Percentiles rank a stretch among this genome's conserved stretches.
phyloP scores from a whole-genome alignment of 2,329 filamentous ascomycete genomes.

The Scorias spongiosa region DNA sequence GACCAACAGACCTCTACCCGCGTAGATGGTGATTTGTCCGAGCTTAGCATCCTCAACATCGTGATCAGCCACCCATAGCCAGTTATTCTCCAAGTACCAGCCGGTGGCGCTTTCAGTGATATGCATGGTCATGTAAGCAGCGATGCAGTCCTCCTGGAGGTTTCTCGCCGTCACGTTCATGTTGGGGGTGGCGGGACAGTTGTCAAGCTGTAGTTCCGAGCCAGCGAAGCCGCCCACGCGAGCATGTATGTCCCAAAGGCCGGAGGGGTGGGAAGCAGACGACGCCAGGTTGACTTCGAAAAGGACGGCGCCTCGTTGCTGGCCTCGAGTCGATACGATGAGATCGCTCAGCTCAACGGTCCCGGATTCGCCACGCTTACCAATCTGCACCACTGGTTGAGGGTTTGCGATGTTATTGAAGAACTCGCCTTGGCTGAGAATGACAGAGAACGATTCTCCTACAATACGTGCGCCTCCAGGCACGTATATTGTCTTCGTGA shows the following conservation, averaged over 20 bases:
- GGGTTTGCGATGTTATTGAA: constrained; percentile 45
- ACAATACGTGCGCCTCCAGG: constrained; percentile 43
- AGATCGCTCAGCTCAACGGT: constrained; percentile 57
- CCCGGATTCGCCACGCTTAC: constrained; percentile 46
- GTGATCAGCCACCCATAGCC: constrained; percentile 89
- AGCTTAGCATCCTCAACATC: constrained; percentile 62
- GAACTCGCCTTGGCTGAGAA: constrained; percentile 40
- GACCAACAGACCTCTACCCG: constrained; percentile 71
- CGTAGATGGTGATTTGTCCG: constrained; percentile 73
- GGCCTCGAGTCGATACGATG: constrained; percentile 52
- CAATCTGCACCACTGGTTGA: constrained; percentile 52
- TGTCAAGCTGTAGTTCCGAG: constrained; percentile 26
- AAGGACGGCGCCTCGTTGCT: constrained; percentile 51
- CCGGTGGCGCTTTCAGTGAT: constrained; percentile 39
- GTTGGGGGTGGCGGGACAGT: constrained; percentile 24
- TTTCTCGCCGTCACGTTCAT: constrained; percentile 8
- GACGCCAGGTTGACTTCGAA: constrained; percentile 57
- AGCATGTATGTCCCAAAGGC: constrained; percentile 43
- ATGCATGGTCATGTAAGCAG: constrained; percentile 17
- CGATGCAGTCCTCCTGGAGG: constrained; percentile 14
- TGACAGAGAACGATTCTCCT: constrained; percentile 43
- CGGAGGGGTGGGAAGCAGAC: constrained; percentile 24
- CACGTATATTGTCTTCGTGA: constrained; percentile 51
- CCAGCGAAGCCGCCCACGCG: constrained; percentile 38
- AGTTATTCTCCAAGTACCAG: constrained; percentile 75